phyloP scores from a whole-genome alignment of 495 filamentous ascomycete species.

The Opeltia flavorubescens region DNA sequence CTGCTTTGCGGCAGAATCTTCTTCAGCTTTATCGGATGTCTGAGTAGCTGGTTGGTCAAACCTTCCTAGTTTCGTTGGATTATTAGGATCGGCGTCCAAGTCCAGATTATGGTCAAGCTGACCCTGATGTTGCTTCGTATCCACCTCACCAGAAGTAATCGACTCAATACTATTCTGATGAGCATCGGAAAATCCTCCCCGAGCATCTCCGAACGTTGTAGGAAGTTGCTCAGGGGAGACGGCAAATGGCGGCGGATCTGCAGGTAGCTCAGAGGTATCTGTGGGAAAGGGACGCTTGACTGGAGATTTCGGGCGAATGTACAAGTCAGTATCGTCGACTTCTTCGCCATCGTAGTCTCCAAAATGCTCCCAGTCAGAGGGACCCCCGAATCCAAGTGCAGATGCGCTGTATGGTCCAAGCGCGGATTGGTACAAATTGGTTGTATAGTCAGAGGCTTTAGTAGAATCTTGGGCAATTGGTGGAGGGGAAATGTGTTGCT shows the following conservation, averaged over 20 bases:
- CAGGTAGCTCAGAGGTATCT: constrained; percentile 14
- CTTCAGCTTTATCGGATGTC: too few species aligned
- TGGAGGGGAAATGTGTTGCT: neutral
- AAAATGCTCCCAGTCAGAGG: constrained; percentile 50
- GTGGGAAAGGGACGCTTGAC: neutral
- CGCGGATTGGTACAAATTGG: constrained; percentile 3
- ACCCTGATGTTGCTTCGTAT: too few species aligned
- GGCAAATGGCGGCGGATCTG: neutral
- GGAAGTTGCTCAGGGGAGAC: too few species aligned
- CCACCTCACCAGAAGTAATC: too few species aligned
- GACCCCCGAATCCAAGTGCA: constrained; percentile 36
- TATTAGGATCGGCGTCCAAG: too few species aligned
- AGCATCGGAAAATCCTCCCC: too few species aligned
- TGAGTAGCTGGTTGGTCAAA: too few species aligned
- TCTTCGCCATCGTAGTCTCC: constrained; percentile 21
- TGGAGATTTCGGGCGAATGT: constrained; percentile 10
- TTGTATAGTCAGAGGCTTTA: neutral
- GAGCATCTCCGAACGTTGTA: too few species aligned
- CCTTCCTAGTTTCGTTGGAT: too few species aligned
- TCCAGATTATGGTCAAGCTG: too few species aligned
- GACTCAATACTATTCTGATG: too few species aligned
- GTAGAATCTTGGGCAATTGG: neutral
- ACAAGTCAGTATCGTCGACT: constrained; percentile 20
- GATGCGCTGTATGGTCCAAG: constrained; percentile 19
- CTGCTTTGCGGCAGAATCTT: too few species aligned